Conservation (phyloP, 2,329 filamentous ascomycete species). For the Drechslerella coelobrocha region DNA sequence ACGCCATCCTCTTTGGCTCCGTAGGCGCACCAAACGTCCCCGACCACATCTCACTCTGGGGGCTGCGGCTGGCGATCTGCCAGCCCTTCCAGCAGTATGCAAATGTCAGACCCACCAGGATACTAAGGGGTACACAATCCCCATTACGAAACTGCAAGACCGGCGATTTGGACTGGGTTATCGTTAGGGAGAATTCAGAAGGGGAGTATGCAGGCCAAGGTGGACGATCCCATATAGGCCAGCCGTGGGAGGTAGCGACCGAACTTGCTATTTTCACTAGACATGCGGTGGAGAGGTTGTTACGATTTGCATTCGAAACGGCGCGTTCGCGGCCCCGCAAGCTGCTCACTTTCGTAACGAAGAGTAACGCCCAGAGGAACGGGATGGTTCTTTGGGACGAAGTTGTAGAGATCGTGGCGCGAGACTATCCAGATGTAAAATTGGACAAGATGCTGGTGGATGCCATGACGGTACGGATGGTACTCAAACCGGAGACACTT, state of each 20-base stretch:
- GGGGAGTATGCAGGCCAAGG: conserved; percentile 72
- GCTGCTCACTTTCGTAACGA: conserved; percentile 69
- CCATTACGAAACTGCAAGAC: conserved; percentile 65
- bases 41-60: conserved; percentile 73
- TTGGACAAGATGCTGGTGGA: conserved; percentile 70
- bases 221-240: conserved; percentile 67
- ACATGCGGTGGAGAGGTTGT: conserved; percentile 66
- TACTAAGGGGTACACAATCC: conserved; percentile 68
- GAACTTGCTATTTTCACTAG: conserved; percentile 71
- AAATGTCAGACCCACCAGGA: conserved; percentile 70
- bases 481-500: conserved; percentile 66
- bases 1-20: conserved; percentile 89
- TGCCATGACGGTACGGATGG: conserved; percentile 63
- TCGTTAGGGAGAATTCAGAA: conserved; percentile 71
- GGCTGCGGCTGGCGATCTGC: conserved; percentile 70
- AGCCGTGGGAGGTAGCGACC: conserved; percentile 68
- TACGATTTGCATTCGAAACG: conserved; percentile 70
- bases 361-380: conserved; percentile 71
- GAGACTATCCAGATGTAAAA: conserved; percentile 68
- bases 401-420: conserved; percentile 64
- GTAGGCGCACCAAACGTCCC: conserved; percentile 83
- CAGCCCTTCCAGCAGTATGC: conserved; percentile 73
- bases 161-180: conserved; percentile 71
- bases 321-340: conserved; percentile 66
- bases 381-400: conserved; percentile 75